Base-by-base conservation (phyloP, 495 filamentous ascomycete genomes). In the Tuber magnatum region DNA sequence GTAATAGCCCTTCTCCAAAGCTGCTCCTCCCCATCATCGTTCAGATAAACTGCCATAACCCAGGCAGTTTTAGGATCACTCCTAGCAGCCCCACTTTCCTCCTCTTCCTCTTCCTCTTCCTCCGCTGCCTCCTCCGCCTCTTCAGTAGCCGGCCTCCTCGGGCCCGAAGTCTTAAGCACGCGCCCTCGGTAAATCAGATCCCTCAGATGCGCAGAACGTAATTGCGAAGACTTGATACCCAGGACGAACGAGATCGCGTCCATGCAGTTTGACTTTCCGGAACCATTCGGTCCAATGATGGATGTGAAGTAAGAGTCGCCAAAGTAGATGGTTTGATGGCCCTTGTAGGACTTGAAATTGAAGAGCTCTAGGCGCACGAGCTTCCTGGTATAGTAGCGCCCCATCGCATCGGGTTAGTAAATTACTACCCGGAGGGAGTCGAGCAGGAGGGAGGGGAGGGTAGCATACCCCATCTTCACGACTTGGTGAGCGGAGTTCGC, bases 221-320 rank as follows among this genome's bases (percentile, higher is more conserved):
- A 87, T 83, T 97, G 94, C 18, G 94, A 97, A 1, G 95, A 98
- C 82, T 98, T 98, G 83, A 99, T 98, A 77, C 95, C 95, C 76
- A 99, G 87, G 70, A 98, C 96, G 85, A 99, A 99, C 70, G 95
- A 99, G 77, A 99, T 99, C 78, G 95, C 95, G 84, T 99, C 95
- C 95, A 99, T 99, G 75, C 94, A 97, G 83, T 99, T 99, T n/a
- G 96, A 98, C 85, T 99, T 99, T 43, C 95, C 95, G 70, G 96
- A 98, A 85, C 95, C 95, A 92, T 99, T 99, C 80, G 95, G 95
- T 28, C 95, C 95, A 81, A 99, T 97, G 82, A 99, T 97, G 41
- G 95, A 99, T 68, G 95, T 99, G 84, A 99, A 99, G 83, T 97
- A 98, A 7, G 93, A 94, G 86, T 99, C 94, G 82, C 95, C 96